Evolutionary conservation across 2,329 filamentous ascomycete species (phyloP).

Genomic region (Cercospora canescens): DNA sequence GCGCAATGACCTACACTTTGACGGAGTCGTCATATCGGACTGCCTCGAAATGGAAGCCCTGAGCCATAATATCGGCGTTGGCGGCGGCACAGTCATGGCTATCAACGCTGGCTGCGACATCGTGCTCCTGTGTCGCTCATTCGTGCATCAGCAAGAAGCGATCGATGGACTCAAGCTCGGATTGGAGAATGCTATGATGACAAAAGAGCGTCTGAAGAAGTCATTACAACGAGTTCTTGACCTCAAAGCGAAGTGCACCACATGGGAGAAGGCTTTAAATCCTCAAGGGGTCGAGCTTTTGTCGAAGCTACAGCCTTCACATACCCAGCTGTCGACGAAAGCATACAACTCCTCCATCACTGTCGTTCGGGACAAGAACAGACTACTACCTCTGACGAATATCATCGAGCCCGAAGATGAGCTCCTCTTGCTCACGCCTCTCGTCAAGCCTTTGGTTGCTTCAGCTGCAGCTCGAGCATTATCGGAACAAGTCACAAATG

Average conservation of each 20-base stretch:
- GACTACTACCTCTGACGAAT: slow-evolving; percentile 77
- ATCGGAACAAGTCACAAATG: slow-evolving; percentile 60
- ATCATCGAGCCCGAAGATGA: slow-evolving; percentile 84
- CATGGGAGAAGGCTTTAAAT: slow-evolving; percentile 88
- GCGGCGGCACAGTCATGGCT: slow-evolving; percentile 95
- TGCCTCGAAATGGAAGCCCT: slow-evolving; percentile 96
- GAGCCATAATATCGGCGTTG: slow-evolving; percentile 94
- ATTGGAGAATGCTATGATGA: slow-evolving; percentile 86
- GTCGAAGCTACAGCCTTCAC: slow-evolving; percentile 77
- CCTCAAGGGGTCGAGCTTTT: slow-evolving; percentile 76
- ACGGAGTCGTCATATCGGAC: slow-evolving; percentile 91
- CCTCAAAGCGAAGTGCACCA: slow-evolving; percentile 82
- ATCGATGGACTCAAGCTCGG: slow-evolving; percentile 87
- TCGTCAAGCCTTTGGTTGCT: slow-evolving; percentile 89
- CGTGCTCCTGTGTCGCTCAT: slow-evolving; percentile 83
- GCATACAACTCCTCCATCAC: slow-evolving; percentile 94
- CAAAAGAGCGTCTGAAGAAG: slow-evolving; percentile 73
- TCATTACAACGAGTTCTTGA: slow-evolving; percentile 77
- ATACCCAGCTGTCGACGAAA: slow-evolving; percentile 76
- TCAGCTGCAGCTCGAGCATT: slow-evolving; percentile 77
- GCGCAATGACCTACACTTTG: slow-evolving; percentile 83
- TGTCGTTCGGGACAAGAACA: slow-evolving; percentile 85
- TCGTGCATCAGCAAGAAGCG: slow-evolving; percentile 85
- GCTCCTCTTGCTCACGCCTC: slow-evolving; percentile 80
- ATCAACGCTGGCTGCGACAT: slow-evolving; percentile 95